Percentiles rank a stretch among this genome's conserved stretches.
Conservation (phyloP, 805 yeast genomes). For the Monosporozyma solicola region DNA sequence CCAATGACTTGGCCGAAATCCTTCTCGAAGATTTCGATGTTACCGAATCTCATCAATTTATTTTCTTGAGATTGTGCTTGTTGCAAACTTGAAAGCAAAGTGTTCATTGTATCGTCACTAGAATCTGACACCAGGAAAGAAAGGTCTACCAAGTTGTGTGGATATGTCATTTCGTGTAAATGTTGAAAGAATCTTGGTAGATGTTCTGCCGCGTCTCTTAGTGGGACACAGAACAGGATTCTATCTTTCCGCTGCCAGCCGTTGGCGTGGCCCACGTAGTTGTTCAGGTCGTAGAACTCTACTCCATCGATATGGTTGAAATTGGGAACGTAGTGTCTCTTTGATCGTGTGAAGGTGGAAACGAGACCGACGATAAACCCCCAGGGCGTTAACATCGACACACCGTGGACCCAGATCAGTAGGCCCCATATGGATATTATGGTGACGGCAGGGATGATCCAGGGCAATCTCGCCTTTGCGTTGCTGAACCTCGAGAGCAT, state of each 20-base stretch:
- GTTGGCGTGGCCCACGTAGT: slow-evolving; percentile 52
- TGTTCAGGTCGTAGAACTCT: slow-evolving; percentile 62
- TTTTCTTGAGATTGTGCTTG: slow-evolving; percentile 61
- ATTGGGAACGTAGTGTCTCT: slow-evolving; percentile 29
- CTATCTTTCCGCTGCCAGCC: slow-evolving; percentile 81
- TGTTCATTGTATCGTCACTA: slow-evolving; percentile 75
- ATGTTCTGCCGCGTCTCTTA: slow-evolving; percentile 87
- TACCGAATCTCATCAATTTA: slow-evolving; percentile 59
- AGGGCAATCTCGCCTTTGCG: background rate
- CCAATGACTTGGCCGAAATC: slow-evolving; percentile 93
- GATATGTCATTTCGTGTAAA: slow-evolving; percentile 71
- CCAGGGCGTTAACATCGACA: background rate
- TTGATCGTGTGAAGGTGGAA: slow-evolving; percentile 5
- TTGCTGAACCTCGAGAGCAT: background rate
- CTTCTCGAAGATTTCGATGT: slow-evolving; percentile 79
- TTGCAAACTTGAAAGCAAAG: slow-evolving; percentile 46
- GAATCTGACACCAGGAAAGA: slow-evolving; percentile 88
- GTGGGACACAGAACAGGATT: slow-evolving; percentile 76
- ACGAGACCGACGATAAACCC: background rate
- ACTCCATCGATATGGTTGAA: slow-evolving; percentile 35
- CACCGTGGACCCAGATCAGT: slow-evolving; percentile 6
- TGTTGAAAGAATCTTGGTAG: slow-evolving; percentile 83
- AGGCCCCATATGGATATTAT: background rate
- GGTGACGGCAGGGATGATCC: background rate
- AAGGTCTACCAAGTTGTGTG: slow-evolving; percentile 74